Conservation (phyloP, 1,284 basidiomycete species). For the Cutaneotrichosporon arboriforme region DNA sequence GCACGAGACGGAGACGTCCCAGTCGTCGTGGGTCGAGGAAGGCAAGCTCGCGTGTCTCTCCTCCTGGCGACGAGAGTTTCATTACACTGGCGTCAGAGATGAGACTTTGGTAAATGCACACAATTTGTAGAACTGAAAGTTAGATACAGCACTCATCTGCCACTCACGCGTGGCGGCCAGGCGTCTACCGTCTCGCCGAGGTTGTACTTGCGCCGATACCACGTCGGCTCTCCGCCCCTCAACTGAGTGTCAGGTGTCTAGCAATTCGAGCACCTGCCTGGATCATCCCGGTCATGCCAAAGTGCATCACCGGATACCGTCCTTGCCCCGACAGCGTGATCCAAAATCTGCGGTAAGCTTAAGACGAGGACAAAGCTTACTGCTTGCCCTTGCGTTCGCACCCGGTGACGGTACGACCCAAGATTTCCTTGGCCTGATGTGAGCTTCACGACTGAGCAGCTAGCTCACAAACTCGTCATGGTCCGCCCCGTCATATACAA, state of each 20-base stretch:
- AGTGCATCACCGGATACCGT: conserved; percentile 65
- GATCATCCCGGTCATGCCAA: conserved; percentile 77
- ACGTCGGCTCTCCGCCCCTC: conserved; percentile 58
- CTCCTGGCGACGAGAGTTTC: conserved; percentile 31
- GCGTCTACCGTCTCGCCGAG: conserved; percentile 51
- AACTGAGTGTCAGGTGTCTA: conserved; percentile 49
- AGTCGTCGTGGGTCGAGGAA: conserved; percentile 58
- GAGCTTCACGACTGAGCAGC: not conserved
- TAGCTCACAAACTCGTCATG: conserved; percentile 62
- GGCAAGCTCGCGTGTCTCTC: conserved; percentile 36
- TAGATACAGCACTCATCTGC: not conserved
- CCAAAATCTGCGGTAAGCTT: conserved; percentile 54
- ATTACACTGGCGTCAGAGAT: conserved; percentile 47
- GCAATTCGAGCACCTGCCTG: conserved; percentile 51
- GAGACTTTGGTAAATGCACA: conserved; percentile 10
- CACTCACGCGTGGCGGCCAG: conserved; percentile 75
- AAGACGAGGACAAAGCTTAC: conserved; percentile 15
- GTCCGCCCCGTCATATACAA: conserved; percentile 62
- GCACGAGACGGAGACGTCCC: conserved; percentile 62
- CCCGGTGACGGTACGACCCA: conserved; percentile 57
- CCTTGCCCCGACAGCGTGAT: conserved; percentile 62
- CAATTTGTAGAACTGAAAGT: conserved; percentile 38
- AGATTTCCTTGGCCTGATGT: conserved; percentile 57
- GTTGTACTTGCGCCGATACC: conserved; percentile 57
- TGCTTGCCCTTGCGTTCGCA: conserved; percentile 71